Conservation (phyloP, 2,329 filamentous ascomycete genomes). For the Hypocreales sp. region DNA sequence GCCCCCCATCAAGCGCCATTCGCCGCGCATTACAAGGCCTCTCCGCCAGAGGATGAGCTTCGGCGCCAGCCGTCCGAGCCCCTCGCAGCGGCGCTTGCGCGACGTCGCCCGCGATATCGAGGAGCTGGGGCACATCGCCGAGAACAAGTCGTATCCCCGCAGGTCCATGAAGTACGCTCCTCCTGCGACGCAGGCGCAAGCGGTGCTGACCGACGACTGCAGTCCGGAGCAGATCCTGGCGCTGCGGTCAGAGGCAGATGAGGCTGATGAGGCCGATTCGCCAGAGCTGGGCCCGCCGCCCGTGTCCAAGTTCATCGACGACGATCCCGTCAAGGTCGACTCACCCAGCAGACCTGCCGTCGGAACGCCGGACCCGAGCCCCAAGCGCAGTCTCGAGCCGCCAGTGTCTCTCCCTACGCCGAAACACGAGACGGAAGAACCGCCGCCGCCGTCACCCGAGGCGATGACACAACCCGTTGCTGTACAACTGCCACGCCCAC, state of each 20-base stretch:
- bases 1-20: conserved; percentile 34
- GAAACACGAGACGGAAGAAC: conserved; percentile 6
- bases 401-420: conserved; percentile 16
- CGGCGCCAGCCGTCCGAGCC: conserved; percentile 24
- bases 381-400: conserved; percentile 13
- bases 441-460: conserved; percentile 9
- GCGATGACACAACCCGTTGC: neutral
- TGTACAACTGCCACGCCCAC: neutral
- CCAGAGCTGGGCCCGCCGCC: conserved; percentile 54
- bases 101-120: conserved; percentile 41
- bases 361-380: conserved; percentile 7
- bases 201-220: conserved; percentile 13
- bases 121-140: conserved; percentile 40
- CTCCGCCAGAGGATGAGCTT: conserved; percentile 25
- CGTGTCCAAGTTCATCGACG: conserved; percentile 41
- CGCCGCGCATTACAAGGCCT: conserved; percentile 23
- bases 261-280: conserved; percentile 33
- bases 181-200: neutral
- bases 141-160: conserved; percentile 53
- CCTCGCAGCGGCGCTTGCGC: conserved; percentile 39
- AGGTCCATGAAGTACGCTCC: conserved; percentile 49
- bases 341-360: conserved; percentile 20
- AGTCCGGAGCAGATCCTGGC: conserved; percentile 49
- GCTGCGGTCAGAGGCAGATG: conserved; percentile 32
- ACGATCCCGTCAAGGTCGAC: conserved; percentile 37